Conservation (phyloP, 1,139 yeast species). For the Hanseniaspora sp. region DNA sequence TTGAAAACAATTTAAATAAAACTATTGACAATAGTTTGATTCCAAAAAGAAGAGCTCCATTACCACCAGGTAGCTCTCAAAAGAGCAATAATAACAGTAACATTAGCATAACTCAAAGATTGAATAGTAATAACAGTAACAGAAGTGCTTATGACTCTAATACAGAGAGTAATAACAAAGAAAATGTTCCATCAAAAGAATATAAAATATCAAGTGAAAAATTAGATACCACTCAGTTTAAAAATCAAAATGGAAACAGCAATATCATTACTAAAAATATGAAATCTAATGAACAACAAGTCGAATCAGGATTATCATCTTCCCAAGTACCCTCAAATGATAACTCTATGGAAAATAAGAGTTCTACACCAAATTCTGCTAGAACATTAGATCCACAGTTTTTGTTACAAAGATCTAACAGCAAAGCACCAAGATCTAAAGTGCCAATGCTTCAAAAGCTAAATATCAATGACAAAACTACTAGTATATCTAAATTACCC, state of each 20-base stretch:
- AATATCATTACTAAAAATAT: too few species aligned
- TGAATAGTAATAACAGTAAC: not conserved
- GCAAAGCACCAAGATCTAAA: slow-evolving; percentile 13
- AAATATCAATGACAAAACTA: not conserved
- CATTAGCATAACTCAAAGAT: not conserved
- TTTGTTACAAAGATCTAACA: not conserved
- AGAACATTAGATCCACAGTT: slow-evolving; percentile 15
- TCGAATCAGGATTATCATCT: not conserved
- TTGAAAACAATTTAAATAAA: slow-evolving; percentile 15
- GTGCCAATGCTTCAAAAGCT: slow-evolving; percentile 8
- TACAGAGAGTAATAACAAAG: not conserved
- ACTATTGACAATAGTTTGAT: slow-evolving; percentile 25
- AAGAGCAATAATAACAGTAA: not conserved
- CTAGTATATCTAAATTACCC: not conserved
- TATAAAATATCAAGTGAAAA: not conserved
- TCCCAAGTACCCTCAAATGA: not conserved
- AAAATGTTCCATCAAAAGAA: not conserved
- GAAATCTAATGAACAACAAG: too few species aligned
- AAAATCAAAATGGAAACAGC: not conserved
- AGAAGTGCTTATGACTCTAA: not conserved
- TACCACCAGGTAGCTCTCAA: slow-evolving; percentile 31
- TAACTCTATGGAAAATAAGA: not conserved
- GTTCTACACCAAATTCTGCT: not conserved
- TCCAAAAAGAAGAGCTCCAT: slow-evolving; percentile 41
- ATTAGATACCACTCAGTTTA: not conserved